These are phyloP conservation scores for Fusarium odoratissimum DNA, from an alignment of 2,329 filamentous ascomycete species.

Conservation along the genomic window DNA sequence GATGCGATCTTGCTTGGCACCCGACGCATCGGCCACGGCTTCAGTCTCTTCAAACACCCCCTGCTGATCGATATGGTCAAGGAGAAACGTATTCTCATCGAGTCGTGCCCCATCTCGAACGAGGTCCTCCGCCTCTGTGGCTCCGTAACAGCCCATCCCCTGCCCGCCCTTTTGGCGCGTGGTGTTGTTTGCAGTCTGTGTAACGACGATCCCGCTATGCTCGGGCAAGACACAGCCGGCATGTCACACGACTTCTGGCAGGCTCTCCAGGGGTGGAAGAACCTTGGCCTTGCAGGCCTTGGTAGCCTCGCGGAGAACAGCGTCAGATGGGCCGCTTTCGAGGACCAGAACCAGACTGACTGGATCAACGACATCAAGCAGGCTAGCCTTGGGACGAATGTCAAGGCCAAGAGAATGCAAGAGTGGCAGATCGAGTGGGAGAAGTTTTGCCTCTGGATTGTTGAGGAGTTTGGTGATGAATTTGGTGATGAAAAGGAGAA, in stretches of 20 bases:
- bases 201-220: conserved; percentile 91
- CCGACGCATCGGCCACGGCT: conserved; percentile 88
- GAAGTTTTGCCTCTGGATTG: conserved; percentile 89
- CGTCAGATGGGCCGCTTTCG: conserved; percentile 88
- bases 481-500: conserved; percentile 56
- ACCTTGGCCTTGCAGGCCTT: conserved; percentile 86
- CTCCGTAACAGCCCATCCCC: conserved; percentile 80
- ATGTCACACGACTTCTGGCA: conserved; percentile 97
- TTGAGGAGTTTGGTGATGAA: conserved; percentile 78
- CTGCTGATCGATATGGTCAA: conserved; percentile 89
- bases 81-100: conserved; percentile 86
- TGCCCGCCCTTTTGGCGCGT: conserved; percentile 85
- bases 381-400: conserved; percentile 76
- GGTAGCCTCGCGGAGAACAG: conserved; percentile 93
- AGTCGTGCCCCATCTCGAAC: conserved; percentile 92
- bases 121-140: conserved; percentile 84
- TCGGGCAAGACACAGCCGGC: conserved; percentile 83
- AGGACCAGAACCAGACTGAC: conserved; percentile 77
- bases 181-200: conserved; percentile 86
- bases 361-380: conserved; percentile 81
- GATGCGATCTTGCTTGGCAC: conserved; percentile 90
- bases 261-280: conserved; percentile 89
- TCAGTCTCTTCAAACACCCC: conserved; percentile 91
- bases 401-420: conserved; percentile 78
- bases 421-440: conserved; percentile 89